Evolutionary conservation across 2,329 filamentous ascomycete genomes (phyloP).

Genomic region (Reticulascus tulasneorum): DNA sequence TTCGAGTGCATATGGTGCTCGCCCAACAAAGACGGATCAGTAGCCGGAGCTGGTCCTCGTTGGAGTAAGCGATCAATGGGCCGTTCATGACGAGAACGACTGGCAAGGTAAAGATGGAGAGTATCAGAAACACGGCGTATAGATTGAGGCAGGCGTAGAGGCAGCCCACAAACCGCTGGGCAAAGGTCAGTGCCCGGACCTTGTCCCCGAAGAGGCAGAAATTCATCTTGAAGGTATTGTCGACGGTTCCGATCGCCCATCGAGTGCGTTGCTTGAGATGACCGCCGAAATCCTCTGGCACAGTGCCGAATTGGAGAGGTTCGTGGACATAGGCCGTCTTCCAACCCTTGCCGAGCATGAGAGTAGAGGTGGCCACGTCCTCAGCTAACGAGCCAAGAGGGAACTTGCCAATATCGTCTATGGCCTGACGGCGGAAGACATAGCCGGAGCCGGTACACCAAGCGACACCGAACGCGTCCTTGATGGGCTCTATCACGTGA

Average conservation of each 20-base stretch:
- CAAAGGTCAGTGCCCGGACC: conserved; percentile 48
- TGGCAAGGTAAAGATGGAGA: conserved; percentile 55
- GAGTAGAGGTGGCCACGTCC: conserved; percentile 55
- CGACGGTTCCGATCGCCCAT: conserved; percentile 54
- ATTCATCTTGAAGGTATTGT: conserved; percentile 56
- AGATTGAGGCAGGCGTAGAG: conserved; percentile 52
- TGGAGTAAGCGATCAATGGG: conserved; percentile 53
- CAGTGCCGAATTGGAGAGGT: conserved; percentile 55
- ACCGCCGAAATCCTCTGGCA: conserved; percentile 52
- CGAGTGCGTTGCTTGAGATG: conserved; percentile 55
- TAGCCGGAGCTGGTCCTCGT: conserved; percentile 51
- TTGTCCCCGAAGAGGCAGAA: conserved; percentile 54
- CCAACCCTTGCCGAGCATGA: conserved; percentile 59
- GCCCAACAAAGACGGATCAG: conserved; percentile 53
- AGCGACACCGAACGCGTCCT: conserved; percentile 50
- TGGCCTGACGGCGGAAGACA: conserved; percentile 52
- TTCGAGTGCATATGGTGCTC: conserved; percentile 44
- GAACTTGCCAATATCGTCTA: conserved; percentile 59
- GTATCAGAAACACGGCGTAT: conserved; percentile 51
- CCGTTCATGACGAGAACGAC: conserved; percentile 55
- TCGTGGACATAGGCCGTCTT: conserved; percentile 58
- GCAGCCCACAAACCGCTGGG: conserved; percentile 57
- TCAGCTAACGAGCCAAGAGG: conserved; percentile 57
- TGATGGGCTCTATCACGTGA: conserved; percentile 47
- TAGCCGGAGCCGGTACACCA: conserved; percentile 65